A percentile compares a stretch with the other conserved stretches of the same genome.
Evolutionary conservation across 768 basidiomycete genomes (phyloP).

Genomic region (Leccinum variicolor): DNA sequence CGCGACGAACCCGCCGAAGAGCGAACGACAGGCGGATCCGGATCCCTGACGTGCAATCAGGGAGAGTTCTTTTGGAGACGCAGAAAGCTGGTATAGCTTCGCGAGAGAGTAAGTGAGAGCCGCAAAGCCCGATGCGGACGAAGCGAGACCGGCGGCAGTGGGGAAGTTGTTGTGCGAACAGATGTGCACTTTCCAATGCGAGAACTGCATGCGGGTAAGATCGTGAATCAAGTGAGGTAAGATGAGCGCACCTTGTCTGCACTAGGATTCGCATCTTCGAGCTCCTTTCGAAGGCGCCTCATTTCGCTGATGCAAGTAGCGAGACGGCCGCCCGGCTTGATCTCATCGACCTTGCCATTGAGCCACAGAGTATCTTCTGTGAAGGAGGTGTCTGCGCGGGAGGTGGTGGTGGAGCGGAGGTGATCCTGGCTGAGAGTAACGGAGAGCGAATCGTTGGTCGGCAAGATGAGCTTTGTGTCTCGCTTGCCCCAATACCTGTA

Average conservation of each 20-base stretch:
- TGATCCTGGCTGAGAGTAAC: constrained; percentile 97
- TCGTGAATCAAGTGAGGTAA: not conserved
- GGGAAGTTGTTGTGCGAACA: constrained; percentile 98
- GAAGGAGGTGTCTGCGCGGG: constrained; percentile 76
- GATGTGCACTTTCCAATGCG: constrained; percentile 71
- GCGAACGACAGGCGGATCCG: constrained; percentile 95
- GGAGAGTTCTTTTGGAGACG: constrained; percentile 78
- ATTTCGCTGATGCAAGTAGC: constrained; percentile 86
- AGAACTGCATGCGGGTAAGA: constrained; percentile 13
- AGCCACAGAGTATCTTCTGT: constrained; percentile 85
- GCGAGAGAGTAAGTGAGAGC: constrained; percentile 90
- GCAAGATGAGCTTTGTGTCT: constrained; percentile 90
- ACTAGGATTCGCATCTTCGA: constrained; percentile 67
- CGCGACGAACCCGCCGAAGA: constrained; percentile 96
- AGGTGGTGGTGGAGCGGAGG: constrained; percentile 89
- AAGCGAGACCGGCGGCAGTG: constrained; percentile 96
- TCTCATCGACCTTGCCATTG: constrained; percentile 88
- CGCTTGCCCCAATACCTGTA: constrained; percentile 98
- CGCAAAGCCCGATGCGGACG: constrained; percentile 95
- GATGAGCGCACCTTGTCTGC: constrained; percentile 56
- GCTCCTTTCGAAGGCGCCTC: constrained; percentile 66
- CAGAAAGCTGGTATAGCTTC: constrained; percentile 77
- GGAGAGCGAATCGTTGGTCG: constrained; percentile 97
- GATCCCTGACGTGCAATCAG: constrained; percentile 96
- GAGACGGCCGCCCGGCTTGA: constrained; percentile 76